phyloP scores from a whole-genome alignment of 306 rosid species.

The Gastrolobium bilobum region DNA sequence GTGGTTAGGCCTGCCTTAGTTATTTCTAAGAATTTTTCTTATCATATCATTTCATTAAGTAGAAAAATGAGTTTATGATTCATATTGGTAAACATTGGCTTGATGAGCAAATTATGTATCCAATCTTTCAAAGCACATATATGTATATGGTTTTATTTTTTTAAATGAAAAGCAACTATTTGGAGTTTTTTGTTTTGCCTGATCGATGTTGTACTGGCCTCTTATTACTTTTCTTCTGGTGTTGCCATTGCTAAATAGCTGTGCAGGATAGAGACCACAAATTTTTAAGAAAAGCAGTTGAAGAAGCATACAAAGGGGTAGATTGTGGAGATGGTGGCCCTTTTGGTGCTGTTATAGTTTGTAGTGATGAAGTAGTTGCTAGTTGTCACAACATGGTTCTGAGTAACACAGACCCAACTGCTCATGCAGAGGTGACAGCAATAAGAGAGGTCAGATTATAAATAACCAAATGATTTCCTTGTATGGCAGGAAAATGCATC shows the following conservation, averaged over 20 bases:
- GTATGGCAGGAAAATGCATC: conserved; percentile 10
- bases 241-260: conserved; percentile 65
- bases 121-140: neutral
- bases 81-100: conserved; percentile 18
- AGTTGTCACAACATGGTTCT: conserved; percentile 96
- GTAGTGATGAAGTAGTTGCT: conserved; percentile 76
- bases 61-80: conserved; percentile 15
- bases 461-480: conserved; percentile 5
- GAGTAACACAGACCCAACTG: conserved; percentile 87
- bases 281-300: conserved; percentile 83
- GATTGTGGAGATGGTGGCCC: conserved; percentile 92
- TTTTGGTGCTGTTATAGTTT: conserved; percentile 90
- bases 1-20: neutral
- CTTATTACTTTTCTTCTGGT: conserved; percentile 37
- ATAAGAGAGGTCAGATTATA: conserved; percentile 82
- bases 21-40: neutral
- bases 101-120: neutral
- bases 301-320: conserved; percentile 94
- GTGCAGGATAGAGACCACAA: conserved; percentile 89
- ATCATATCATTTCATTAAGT: conserved; percentile 34
- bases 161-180: neutral
- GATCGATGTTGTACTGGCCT: conserved; percentile 22
- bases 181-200: conserved; percentile 40
- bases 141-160: conserved; percentile 6
- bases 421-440: conserved; percentile 98